phyloP scores from a whole-genome alignment of 2,329 filamentous ascomycete species.

The Metarhizium rileyi region DNA sequence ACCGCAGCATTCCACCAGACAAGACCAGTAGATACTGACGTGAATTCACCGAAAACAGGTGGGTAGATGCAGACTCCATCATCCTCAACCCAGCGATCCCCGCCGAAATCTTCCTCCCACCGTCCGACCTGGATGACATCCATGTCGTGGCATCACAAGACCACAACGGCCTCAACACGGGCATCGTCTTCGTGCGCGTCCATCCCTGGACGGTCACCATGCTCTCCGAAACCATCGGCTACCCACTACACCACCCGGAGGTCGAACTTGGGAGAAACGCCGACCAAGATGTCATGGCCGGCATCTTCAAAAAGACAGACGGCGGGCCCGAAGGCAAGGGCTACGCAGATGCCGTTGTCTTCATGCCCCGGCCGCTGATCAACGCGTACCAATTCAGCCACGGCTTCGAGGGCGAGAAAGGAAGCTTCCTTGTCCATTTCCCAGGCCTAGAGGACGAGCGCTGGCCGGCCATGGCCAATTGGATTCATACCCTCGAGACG shows the following conservation, averaged over 20 bases:
- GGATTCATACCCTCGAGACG: background rate
- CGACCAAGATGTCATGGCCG: background rate
- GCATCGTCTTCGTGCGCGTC: background rate
- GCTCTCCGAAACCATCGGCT: background rate
- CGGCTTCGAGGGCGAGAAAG: background rate
- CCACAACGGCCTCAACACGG: background rate
- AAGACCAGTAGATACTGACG: background rate
- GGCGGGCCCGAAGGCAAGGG: background rate
- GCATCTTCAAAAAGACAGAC: background rate
- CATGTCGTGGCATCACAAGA: background rate
- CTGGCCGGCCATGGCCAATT: constrained; percentile 11
- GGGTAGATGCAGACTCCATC: background rate
- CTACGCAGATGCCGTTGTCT: background rate
- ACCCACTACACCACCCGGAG: background rate
- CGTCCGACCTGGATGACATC: background rate
- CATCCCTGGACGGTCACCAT: background rate
- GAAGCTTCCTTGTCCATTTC: background rate
- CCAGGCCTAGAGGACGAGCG: background rate
- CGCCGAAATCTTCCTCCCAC: background rate
- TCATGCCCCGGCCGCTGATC: background rate
- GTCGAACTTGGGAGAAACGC: background rate
- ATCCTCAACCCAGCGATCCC: background rate
- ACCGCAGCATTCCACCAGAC: too few relatives aligned
- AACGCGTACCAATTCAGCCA: background rate
- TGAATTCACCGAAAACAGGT: background rate